Evolutionary conservation across 75 land plant species (phyloP).

Genomic region (Picea sitchensis): DNA sequence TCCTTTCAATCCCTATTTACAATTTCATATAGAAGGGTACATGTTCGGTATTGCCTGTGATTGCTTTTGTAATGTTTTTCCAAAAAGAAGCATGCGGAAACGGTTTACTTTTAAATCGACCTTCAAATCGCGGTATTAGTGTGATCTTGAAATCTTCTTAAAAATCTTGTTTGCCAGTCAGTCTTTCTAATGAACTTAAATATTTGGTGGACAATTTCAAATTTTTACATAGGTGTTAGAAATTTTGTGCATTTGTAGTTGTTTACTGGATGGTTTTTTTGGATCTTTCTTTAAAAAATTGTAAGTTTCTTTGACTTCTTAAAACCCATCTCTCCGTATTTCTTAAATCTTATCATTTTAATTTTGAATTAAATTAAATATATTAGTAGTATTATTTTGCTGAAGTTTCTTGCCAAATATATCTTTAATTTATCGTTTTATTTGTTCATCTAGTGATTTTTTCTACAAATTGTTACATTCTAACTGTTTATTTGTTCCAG

Average conservation of each 20-base stretch:
- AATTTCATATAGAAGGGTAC: neutral
- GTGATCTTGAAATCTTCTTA: neutral
- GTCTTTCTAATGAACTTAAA: no score
- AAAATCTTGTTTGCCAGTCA: neutral
- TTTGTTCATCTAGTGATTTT: no score
- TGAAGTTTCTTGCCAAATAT: no score
- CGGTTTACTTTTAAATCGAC: conserved; percentile 61
- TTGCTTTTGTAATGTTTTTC: conserved; percentile 5
- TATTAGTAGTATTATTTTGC: no score
- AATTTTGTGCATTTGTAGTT: neutral
- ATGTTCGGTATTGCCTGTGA: neutral
- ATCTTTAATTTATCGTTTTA: no score
- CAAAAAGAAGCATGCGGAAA: conserved; percentile 70
- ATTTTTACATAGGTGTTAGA: neutral
- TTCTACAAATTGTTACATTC: no score
- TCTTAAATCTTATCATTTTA: neutral
- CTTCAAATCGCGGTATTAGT: conserved; percentile 61
- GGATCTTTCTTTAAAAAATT: neutral
- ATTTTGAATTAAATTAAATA: no score
- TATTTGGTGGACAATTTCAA: no score
- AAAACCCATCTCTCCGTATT: neutral
- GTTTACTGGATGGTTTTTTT: neutral
- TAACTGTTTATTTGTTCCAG: no score
- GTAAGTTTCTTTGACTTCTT: no score
- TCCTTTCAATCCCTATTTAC: neutral